Base-by-base conservation (phyloP, 495 filamentous ascomycete species). In the Hypomontagnella monticulosa region DNA sequence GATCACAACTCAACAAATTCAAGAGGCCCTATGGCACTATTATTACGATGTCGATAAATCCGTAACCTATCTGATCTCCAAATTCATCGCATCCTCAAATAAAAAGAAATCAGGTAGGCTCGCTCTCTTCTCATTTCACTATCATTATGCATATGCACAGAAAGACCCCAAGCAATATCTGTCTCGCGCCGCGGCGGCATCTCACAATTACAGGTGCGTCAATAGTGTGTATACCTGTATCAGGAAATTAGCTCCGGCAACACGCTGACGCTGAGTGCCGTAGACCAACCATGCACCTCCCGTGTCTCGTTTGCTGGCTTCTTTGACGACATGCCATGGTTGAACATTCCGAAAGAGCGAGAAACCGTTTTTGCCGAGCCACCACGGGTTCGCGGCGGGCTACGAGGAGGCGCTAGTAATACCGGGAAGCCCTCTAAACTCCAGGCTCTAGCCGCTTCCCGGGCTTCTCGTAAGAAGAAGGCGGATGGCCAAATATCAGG, bases 11-110 rank as follows among this genome's bases (percentile, higher is more conserved):
- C 79, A 85, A 32, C 89, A 96, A 59, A 93, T 97, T 40, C 84
- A 96, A 73, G 96, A 98, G 51, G 84, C 93, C 0, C 75, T 99
- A 30, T 99, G 93, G 92, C 86, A 98, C 75, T 97, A 97, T 75
- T 99, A 93, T 75, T 97, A 91, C 71, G 94, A 99, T 73, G 81
- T 97, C 20, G 86, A 87, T 20, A 97, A 97, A 72, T 85, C 91
- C 0, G 88, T 93, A 15, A 80, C 85, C 57, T 97, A 94, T 70
- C 76, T 99, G 36, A 79, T 87, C 42, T 85, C 88, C 87, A 88
- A 78, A 68, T 78, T 77, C 61, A 74, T 81, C 42, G 68, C 75
- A 60, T 82, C 81, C 32, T 58, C 71, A 7, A 61, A 75, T 30
- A 75, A 78, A 58, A 72, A 78, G 40, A 72, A 77, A 40, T 65